A percentile compares a stretch with the other conserved stretches of the same genome.
These are phyloP conservation scores for Scutellaria minor DNA, from an alignment of 257 asterid species.

Conservation along the genomic window DNA sequence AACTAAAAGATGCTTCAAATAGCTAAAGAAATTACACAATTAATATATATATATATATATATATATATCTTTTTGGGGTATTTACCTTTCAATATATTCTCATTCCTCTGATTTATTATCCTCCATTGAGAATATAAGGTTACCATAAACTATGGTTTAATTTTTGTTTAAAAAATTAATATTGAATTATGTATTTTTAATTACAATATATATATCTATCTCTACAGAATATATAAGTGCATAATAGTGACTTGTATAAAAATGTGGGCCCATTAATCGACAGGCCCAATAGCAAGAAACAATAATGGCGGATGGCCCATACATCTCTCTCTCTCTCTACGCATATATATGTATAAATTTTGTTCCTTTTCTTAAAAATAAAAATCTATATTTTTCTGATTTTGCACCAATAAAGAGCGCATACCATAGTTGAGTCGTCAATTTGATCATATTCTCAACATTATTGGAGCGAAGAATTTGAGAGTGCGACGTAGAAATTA, in stretches of 20 bases:
- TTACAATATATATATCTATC: too few species aligned
- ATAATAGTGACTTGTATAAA: conserved; percentile 12
- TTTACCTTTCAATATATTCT: conserved; percentile 30
- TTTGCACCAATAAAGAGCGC: conserved; percentile 31
- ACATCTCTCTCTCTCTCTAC: background rate
- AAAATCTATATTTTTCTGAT: background rate
- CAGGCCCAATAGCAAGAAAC: conserved; percentile 31
- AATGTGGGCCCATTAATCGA: conserved; percentile 33
- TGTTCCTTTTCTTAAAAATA: background rate
- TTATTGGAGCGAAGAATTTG: conserved; percentile 18
- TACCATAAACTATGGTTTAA: too few species aligned
- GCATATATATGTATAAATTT: too few species aligned
- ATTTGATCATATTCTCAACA: conserved; percentile 25
- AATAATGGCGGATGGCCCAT: conserved; percentile 23
- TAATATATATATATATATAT: background rate
- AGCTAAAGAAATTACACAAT: conserved; percentile 4
- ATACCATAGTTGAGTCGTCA: background rate
- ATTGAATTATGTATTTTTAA: too few species aligned
- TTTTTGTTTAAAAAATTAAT: too few species aligned
- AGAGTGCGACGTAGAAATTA: conserved; percentile 24
- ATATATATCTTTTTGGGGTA: conserved; percentile 13
- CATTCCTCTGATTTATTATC: conserved; percentile 31
- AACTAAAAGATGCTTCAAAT: conserved; percentile 23
- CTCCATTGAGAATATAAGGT: conserved; percentile 35
- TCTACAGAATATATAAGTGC: too few species aligned